A percentile compares a stretch with the other conserved stretches of the same genome.
Conservation (phyloP, 345 rosid species). For the Linum tenue region DNA sequence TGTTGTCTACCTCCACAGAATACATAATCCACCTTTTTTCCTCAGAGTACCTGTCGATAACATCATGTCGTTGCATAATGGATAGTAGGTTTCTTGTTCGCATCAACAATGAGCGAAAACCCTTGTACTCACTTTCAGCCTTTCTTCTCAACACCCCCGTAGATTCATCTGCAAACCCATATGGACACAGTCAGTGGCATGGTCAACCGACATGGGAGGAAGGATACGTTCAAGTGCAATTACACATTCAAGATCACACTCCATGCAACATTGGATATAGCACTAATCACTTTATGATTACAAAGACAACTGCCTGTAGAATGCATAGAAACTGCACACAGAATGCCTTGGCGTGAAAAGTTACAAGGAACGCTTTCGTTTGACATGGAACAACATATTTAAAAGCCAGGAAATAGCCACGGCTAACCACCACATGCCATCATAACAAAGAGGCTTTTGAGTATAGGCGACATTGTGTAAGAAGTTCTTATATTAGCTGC, state of each 20-base stretch:
- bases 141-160: conserved; percentile 62
- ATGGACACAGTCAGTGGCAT: not conserved
- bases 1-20: not conserved
- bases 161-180: conserved; percentile 57
- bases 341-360: not conserved
- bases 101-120: conserved; percentile 68
- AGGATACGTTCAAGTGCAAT: not conserved
- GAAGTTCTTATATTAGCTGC: not conserved
- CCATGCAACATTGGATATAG: not conserved
- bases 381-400: not conserved
- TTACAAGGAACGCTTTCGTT: not conserved
- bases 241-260: not conserved
- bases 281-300: not conserved
- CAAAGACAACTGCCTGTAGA: not conserved
- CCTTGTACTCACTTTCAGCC: conserved; percentile 94
- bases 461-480: not conserved
- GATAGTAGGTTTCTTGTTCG: conserved; percentile 82
- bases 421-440: not conserved
- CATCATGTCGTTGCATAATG: conserved; percentile 86
- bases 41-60: conserved; percentile 69
- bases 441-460: not conserved
- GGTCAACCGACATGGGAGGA: not conserved
- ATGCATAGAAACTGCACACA: too few species aligned
- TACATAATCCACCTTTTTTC: not conserved
- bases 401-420: not conserved